Conservation (phyloP, 2,329 filamentous ascomycete species). For the Ophiostoma sp. region DNA sequence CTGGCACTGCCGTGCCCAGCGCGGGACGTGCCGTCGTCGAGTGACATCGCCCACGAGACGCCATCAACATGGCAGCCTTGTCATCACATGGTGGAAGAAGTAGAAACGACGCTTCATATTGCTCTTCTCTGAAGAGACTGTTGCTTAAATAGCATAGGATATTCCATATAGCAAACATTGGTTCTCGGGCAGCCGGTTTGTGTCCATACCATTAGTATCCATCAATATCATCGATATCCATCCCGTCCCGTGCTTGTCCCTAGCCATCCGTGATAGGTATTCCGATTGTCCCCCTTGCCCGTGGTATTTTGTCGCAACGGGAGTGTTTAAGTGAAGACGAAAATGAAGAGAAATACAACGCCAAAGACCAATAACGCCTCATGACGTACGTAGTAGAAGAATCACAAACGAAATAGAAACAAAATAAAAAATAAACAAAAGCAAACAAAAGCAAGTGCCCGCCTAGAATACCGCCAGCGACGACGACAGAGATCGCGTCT, state of each 20-base stretch:
- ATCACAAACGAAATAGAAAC: background rate
- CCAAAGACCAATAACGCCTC: background rate
- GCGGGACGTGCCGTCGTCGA: no score
- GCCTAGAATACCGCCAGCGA: conserved; percentile 24
- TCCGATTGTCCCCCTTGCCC: background rate
- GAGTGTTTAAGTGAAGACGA: background rate
- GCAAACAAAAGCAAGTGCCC: background rate
- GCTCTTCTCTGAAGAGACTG: no score
- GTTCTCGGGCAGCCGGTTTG: background rate
- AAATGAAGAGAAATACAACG: background rate
- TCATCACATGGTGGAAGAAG: no score
- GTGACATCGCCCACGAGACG: no score
- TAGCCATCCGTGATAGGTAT: background rate
- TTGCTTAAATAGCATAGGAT: no score
- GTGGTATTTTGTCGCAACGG: conserved; percentile 1
- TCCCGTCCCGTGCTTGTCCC: background rate
- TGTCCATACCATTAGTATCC: background rate
- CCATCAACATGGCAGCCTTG: no score
- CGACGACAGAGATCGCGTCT: conserved; percentile 24
- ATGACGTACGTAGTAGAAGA: background rate
- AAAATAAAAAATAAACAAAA: background rate
- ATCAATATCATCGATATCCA: background rate
- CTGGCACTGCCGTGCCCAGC: no score
- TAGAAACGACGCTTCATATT: no score
- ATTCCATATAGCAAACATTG: background rate